Evolutionary conservation across 495 filamentous ascomycete genomes (phyloP).

Genomic region (Penicillium dipodomyicola): DNA sequence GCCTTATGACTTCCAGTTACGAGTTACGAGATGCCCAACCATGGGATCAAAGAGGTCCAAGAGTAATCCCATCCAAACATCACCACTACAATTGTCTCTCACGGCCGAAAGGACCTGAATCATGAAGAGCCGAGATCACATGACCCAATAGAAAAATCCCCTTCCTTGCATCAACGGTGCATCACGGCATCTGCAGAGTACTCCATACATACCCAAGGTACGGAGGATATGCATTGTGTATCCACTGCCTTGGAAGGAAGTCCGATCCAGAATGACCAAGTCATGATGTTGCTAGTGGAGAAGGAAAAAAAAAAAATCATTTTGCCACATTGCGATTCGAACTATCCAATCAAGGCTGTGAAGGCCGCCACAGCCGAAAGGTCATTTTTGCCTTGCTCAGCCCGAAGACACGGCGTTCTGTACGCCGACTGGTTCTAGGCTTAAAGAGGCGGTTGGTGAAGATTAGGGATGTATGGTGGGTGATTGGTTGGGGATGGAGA

Average conservation of each 20-base stretch:
- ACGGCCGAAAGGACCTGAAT: not conserved
- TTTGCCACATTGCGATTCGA: constrained; percentile 2
- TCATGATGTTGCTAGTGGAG: not conserved
- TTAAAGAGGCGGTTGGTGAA: constrained; percentile 2
- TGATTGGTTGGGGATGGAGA: not conserved
- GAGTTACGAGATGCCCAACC: not conserved
- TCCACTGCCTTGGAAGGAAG: not conserved
- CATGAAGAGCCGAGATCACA: not conserved
- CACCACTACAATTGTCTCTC: not conserved
- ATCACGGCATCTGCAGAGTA: not conserved
- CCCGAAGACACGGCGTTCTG: constrained; percentile 17
- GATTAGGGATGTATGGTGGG: not conserved
- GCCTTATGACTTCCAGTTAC: not conserved
- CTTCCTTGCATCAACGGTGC: not conserved
- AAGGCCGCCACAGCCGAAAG: not conserved
- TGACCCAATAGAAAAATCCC: not conserved
- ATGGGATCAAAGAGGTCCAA: not conserved
- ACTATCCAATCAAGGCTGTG: constrained; percentile 6
- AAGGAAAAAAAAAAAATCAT: too few species aligned
- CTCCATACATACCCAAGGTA: not conserved
- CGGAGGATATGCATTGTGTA: not conserved
- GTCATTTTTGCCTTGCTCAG: constrained; percentile 11
- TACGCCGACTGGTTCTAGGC: constrained; percentile 20
- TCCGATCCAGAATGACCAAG: not conserved
- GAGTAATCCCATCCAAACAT: not conserved